Conservation (phyloP, 2,329 filamentous ascomycete genomes). For the Sporothrix protearum region DNA sequence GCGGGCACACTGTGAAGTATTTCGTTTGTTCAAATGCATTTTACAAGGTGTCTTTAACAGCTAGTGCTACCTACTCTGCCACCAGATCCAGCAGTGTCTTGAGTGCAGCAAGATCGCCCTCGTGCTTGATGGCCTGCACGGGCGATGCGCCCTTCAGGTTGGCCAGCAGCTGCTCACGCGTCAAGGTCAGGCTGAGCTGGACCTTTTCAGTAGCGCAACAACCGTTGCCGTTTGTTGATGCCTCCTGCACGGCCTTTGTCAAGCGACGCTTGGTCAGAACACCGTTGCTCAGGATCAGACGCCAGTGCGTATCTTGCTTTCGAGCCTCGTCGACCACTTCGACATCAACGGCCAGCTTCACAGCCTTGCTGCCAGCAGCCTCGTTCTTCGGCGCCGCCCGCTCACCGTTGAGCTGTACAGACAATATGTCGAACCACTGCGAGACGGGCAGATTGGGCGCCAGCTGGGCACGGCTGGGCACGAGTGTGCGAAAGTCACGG, state of each 20-base stretch:
- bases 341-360: slow-evolving; percentile 1
- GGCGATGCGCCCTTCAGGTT: neutral
- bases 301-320: slow-evolving; percentile 1
- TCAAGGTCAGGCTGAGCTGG: neutral
- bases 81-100: slow-evolving; percentile 8
- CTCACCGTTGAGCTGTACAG: slow-evolving; percentile 12
- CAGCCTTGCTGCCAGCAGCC: neutral
- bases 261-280: slow-evolving; percentile 12
- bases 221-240: neutral
- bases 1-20: neutral
- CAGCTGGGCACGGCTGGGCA: slow-evolving; percentile 8
- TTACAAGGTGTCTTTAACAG: neutral
- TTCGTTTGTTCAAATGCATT: neutral
- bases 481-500: slow-evolving; percentile 6
- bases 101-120: neutral
- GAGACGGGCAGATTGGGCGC: slow-evolving; percentile 6
- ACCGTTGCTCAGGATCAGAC: slow-evolving; percentile 15
- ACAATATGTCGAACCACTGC: slow-evolving; percentile 14
- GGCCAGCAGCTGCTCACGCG: slow-evolving; percentile 6
- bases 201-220: neutral
- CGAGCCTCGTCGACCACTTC: neutral
- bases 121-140: slow-evolving; percentile 2
- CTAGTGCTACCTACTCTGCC: neutral
- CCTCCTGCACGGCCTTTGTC: neutral
- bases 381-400: neutral